Conservation (phyloP, 495 filamentous ascomycete species). For the Lophiostoma macrostomum region DNA sequence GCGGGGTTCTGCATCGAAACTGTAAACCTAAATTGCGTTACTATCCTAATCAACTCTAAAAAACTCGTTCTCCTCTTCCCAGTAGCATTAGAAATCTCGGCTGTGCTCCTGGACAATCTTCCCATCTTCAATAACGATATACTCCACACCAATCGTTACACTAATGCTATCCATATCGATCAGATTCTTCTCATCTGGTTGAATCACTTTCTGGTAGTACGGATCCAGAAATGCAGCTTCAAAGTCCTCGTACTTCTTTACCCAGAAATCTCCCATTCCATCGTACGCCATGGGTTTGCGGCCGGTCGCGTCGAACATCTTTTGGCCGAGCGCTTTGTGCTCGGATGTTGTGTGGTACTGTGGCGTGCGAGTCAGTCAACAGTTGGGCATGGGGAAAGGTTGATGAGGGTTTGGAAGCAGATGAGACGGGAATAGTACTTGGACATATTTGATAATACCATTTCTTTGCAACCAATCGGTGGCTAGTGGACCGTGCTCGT, state of each 20-base stretch:
- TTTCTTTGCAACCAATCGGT: constrained; percentile 15
- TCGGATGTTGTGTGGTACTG: constrained; percentile 21
- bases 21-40: not conserved
- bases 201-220: constrained; percentile 17
- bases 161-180: constrained; percentile 21
- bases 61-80: too few relatives aligned
- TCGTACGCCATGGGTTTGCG: constrained; percentile 8
- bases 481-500: constrained; percentile 22
- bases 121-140: constrained; percentile 18
- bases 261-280: constrained; percentile 22
- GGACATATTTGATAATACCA: constrained; percentile 24
- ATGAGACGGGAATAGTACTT: not conserved
- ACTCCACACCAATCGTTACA: constrained; percentile 22
- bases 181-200: constrained; percentile 21
- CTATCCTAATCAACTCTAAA: constrained; percentile 1
- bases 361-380: not conserved
- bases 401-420: not conserved
- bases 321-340: constrained; percentile 19
- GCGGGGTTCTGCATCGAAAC: too few relatives aligned
- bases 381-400: not conserved
- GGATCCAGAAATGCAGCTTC: constrained; percentile 22
- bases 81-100: constrained; percentile 10
- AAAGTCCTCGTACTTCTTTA: constrained; percentile 19
- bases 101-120: constrained; percentile 18
- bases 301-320: constrained; percentile 17